Evolutionary conservation across 768 basidiomycete genomes (phyloP).

Genomic region (Leccinum olivaceopallidum): DNA sequence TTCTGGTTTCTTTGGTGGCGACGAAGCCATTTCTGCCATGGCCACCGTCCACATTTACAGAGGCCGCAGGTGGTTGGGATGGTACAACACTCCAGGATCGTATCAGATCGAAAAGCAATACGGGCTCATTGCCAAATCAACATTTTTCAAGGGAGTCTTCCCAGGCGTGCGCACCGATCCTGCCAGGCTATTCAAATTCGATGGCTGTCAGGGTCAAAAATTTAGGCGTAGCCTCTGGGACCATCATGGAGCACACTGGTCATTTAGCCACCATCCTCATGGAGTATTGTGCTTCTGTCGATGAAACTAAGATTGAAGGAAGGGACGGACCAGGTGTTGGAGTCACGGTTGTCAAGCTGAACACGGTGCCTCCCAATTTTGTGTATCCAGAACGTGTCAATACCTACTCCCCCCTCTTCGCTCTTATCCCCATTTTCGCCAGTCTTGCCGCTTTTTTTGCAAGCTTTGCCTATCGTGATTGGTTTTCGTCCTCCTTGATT

Average conservation of each 20-base stretch:
- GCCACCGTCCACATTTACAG: conserved; percentile 29
- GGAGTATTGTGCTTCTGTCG: conserved; percentile 1
- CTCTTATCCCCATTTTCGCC: conserved; percentile 18
- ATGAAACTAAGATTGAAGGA: background rate
- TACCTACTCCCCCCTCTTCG: conserved; percentile 6
- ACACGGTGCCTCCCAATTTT: background rate
- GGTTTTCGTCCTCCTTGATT: conserved; percentile 30
- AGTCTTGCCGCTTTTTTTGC: conserved; percentile 20
- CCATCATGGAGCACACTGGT: conserved; percentile 10
- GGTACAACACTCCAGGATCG: conserved; percentile 37
- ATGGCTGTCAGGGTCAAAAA: conserved; percentile 1
- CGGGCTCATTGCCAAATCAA: conserved; percentile 20
- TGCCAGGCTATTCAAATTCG: conserved; percentile 4
- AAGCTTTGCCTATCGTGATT: conserved; percentile 24
- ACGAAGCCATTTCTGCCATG: conserved; percentile 35
- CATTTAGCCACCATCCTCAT: conserved; percentile 9
- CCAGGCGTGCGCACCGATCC: conserved; percentile 18
- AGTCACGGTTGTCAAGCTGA: conserved; percentile 3
- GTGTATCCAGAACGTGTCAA: conserved; percentile 1
- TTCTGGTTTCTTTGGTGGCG: conserved; percentile 33
- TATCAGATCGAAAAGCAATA: conserved; percentile 29
- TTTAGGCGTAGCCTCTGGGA: conserved; percentile 7
- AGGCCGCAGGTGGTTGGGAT: conserved; percentile 30
- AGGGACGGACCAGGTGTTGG: background rate
- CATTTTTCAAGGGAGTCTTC: conserved; percentile 13